Base-by-base conservation (phyloP, 2,329 filamentous ascomycete species). In the Epichloe sp. region DNA sequence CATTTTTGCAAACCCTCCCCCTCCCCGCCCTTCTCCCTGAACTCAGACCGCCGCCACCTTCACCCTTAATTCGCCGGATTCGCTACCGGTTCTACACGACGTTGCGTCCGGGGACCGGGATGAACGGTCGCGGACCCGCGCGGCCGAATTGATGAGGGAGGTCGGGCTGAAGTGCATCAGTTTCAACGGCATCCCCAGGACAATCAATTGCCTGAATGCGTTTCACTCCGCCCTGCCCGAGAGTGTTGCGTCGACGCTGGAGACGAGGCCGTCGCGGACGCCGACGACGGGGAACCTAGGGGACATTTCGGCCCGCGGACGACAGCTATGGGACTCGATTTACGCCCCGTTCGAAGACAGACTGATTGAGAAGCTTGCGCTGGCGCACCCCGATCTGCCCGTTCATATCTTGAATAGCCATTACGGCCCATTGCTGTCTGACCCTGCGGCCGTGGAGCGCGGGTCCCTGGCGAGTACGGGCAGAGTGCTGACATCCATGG, bases 41-140 rank as follows among this genome's bases (percentile, higher is more conserved):
- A 21, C 3, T 4, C 14, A 88, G 82, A 85, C 87, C 1, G 88
- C 87, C 35, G 83, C 87, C 17, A 88, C 86, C 2, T 86, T 91
- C 70, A 93, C 88, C 1, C 80, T 93, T 72, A 93, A 94, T 71
- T 89, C 86, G 2, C 87, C 87, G 23, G 83, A 86, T 52, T 85
- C 86, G 3, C 78, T 91, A 57, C 69, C 78, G 4, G 68, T 76
- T 21, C 76, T 90, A 12, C 82, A 81, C 67, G 61, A 74, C 51
- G 66, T 78, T 35, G 75, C 76, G 11, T 59, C 67, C 4, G 48
- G 59, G 6, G 50, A 59, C 54, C 45, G 54, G 55, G 52, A 49
- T 51, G 44, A 52, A 53, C 15, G 11, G 31, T 26, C 44, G 55
- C 49, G 56, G 5, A 68, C 77, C 3, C 69, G 73, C 26, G 72